Evolutionary conservation across 345 rosid genomes (phyloP).

Genomic region (Salix dunnii): DNA sequence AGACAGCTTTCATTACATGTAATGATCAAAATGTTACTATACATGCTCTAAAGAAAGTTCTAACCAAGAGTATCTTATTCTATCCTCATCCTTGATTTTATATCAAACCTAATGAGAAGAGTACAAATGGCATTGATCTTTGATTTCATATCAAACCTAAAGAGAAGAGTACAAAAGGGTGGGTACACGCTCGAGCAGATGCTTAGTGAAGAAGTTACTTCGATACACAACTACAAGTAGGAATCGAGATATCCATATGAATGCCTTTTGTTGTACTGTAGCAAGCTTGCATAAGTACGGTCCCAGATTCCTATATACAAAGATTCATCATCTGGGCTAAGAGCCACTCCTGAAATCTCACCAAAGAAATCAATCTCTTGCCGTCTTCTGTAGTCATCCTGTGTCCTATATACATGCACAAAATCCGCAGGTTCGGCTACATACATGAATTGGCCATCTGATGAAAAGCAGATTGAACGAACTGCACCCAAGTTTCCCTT

Average conservation of each 20-base stretch:
- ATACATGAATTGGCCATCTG: conserved; percentile 54
- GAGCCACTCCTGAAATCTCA: conserved; percentile 60
- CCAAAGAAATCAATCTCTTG: conserved; percentile 72
- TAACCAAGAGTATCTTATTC: neutral
- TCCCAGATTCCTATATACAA: conserved; percentile 61
- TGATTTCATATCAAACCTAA: neutral
- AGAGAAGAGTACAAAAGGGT: neutral
- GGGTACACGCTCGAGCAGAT: neutral
- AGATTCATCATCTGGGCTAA: conserved; percentile 60
- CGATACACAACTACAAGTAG: conserved; percentile 13
- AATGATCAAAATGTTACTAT: neutral
- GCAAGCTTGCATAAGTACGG: conserved; percentile 55
- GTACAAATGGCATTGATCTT: conserved; percentile 3
- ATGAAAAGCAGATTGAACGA: conserved; percentile 50
- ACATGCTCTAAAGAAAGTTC: conserved; percentile 3
- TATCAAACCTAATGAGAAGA: neutral
- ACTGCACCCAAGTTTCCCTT: conserved; percentile 65
- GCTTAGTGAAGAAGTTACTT: neutral
- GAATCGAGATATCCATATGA: conserved; percentile 50
- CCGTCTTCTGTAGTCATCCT: conserved; percentile 28
- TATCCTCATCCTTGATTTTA: neutral
- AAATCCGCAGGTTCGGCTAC: conserved; percentile 67
- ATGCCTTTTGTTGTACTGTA: conserved; percentile 44
- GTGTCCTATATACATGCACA: conserved; percentile 52
- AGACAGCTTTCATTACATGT: neutral